Evolutionary conservation across 176 grass and related monocot species (phyloP).

Genomic region (Themeda triandra): DNA sequence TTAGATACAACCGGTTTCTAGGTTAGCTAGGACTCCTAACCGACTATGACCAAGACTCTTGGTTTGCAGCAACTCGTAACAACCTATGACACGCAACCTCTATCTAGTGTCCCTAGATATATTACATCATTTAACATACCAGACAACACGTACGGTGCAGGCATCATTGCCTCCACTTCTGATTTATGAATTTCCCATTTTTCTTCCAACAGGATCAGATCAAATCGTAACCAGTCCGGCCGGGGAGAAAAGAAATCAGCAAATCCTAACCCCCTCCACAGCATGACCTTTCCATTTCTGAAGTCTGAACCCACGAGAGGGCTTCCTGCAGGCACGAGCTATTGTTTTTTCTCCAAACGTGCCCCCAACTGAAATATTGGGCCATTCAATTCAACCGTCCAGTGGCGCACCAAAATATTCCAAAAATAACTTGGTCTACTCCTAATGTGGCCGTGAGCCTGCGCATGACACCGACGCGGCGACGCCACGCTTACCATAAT

Average conservation of each 20-base stretch:
- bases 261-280: constrained; percentile 12
- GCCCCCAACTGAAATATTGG: neutral
- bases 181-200: neutral
- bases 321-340: neutral
- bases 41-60: no score
- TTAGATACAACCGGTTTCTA: no score
- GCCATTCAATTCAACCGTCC: neutral
- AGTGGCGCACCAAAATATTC: neutral
- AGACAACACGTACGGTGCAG: neutral
- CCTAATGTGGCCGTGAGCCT: neutral
- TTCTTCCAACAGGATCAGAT: neutral
- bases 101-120: no score
- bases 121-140: no score
- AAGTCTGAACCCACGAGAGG: neutral
- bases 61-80: no score
- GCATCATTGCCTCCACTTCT: neutral
- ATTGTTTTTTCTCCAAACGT: neutral
- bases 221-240: neutral
- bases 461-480: neutral
- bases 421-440: neutral
- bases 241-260: neutral
- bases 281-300: neutral
- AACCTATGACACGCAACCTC: no score
- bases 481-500: no score
- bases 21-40: no score